Percentiles rank a stretch among this genome's conserved stretches.
These are phyloP conservation scores for Glutinoglossum americanum DNA, from an alignment of 495 filamentous ascomycete species.

Conservation along the genomic window DNA sequence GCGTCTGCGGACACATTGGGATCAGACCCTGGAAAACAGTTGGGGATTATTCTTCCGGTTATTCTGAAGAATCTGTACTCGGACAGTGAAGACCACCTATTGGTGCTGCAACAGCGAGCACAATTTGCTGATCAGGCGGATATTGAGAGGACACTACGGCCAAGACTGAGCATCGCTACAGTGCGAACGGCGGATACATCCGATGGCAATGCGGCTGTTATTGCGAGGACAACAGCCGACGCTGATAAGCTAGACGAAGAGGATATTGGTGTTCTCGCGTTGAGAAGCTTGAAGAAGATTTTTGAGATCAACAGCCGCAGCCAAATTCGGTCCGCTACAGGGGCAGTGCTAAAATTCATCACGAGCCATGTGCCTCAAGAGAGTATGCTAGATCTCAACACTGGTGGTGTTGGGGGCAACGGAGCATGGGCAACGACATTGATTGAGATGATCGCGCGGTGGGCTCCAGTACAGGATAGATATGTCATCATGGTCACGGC, in stretches of 20 bases:
- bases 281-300: constrained; percentile 62
- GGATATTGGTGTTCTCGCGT: constrained; percentile 60
- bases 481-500: constrained; percentile 65
- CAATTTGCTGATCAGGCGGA: constrained; percentile 42
- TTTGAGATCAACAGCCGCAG: constrained; percentile 52
- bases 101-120: constrained; percentile 35
- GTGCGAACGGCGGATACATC: constrained; percentile 48
- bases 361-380: constrained; percentile 18
- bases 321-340: constrained; percentile 55
- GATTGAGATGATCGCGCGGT: constrained; percentile 52
- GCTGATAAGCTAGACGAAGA: constrained; percentile 72
- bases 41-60: constrained; percentile 55
- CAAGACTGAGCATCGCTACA: constrained; percentile 59
- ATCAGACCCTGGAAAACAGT: constrained; percentile 47
- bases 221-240: constrained; percentile 55
- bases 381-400: constrained; percentile 9
- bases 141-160: constrained; percentile 30
- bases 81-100: constrained; percentile 44
- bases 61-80: constrained; percentile 71
- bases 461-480: constrained; percentile 80
- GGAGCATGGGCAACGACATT: constrained; percentile 60
- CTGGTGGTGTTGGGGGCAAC: constrained; percentile 6
- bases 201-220: constrained; percentile 43
- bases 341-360: constrained; percentile 49
- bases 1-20: constrained; percentile 57